Evolutionary conservation across 495 filamentous ascomycete genomes (phyloP).

Genomic region (Cryomyces minteri): DNA sequence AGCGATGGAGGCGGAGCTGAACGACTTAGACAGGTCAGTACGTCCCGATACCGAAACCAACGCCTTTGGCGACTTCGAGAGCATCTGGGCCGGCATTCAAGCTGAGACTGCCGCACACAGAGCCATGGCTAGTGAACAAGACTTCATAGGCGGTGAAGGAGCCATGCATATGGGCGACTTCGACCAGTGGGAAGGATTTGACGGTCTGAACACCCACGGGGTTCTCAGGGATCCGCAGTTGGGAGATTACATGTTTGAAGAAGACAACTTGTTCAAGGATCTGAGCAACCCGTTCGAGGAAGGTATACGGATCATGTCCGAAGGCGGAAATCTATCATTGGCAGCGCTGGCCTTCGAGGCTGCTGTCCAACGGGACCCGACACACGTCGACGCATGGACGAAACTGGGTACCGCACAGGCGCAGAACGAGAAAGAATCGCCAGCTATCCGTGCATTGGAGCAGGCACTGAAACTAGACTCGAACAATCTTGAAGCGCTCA

Average conservation of each 20-base stretch:
- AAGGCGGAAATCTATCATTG: constrained; percentile 82
- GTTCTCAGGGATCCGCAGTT: constrained; percentile 47
- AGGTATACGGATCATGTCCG: constrained; percentile 75
- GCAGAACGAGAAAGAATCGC: constrained; percentile 95
- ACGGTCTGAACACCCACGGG: constrained; percentile 34
- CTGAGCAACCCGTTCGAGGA: constrained; percentile 71
- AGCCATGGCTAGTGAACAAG: constrained; percentile 46
- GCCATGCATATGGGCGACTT: constrained; percentile 46
- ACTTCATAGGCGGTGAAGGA: constrained; percentile 31
- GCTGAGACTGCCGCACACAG: constrained; percentile 53
- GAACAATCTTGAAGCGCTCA: constrained; percentile 70
- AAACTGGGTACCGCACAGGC: constrained; percentile 81
- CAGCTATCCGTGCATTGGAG: constrained; percentile 94
- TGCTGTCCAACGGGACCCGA: constrained; percentile 72
- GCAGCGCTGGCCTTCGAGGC: constrained; percentile 96
- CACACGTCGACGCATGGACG: constrained; percentile 84
- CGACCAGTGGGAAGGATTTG: constrained; percentile 54
- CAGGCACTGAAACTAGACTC: constrained; percentile 77
- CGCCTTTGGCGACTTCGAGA: constrained; percentile 69
- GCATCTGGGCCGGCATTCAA: constrained; percentile 72
- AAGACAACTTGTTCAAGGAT: constrained; percentile 70
- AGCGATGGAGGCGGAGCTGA: constrained; percentile 75
- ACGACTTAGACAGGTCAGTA: constrained; percentile 79
- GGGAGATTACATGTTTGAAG: constrained; percentile 86
- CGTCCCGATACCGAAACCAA: constrained; percentile 14